Percentiles rank a stretch among this genome's conserved stretches.
phyloP scores from a whole-genome alignment of 1,284 basidiomycete species.

The Apiotrichum mycotoxinovorans region DNA sequence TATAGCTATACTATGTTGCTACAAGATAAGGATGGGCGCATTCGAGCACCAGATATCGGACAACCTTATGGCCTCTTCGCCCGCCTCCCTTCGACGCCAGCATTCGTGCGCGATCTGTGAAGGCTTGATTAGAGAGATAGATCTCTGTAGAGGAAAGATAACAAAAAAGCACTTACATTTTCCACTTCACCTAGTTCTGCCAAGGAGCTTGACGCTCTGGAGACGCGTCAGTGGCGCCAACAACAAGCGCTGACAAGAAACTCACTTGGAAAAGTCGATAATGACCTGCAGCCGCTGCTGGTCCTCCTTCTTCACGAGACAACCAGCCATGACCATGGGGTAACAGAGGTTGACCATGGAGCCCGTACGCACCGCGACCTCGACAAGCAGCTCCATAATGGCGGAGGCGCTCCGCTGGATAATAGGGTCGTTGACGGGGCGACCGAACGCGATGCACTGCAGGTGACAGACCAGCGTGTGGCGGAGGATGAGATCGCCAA shows the following conservation, averaged over 20 bases:
- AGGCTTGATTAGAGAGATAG: not conserved
- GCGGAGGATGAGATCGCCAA: conserved; percentile 16
- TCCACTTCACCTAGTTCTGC: conserved; percentile 12
- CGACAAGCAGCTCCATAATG: conserved; percentile 14
- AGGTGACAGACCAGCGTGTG: conserved; percentile 15
- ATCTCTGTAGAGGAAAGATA: not conserved
- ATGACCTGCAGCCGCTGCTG: conserved; percentile 11
- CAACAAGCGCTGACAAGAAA: too few species aligned
- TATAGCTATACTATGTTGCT: not conserved
- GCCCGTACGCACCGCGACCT: conserved; percentile 14
- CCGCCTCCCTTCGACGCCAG: conserved; percentile 8
- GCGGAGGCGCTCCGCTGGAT: conserved; percentile 12
- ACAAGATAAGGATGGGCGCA: conserved; percentile 13
- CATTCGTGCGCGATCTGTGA: conserved; percentile 16
- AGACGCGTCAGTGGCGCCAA: not conserved
- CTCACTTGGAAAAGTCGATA: conserved; percentile 18
- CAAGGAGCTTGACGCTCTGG: conserved; percentile 7
- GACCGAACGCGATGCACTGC: conserved; percentile 10
- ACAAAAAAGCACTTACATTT: not conserved
- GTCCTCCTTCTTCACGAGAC: conserved; percentile 6
- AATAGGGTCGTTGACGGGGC: not conserved
- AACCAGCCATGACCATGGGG: conserved; percentile 11
- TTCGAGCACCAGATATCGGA: conserved; percentile 11
- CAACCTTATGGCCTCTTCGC: conserved; percentile 12
- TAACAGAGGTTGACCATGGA: conserved; percentile 19